Conservation (phyloP, 208 protist species). For the Novymonas esmeraldas region DNA sequence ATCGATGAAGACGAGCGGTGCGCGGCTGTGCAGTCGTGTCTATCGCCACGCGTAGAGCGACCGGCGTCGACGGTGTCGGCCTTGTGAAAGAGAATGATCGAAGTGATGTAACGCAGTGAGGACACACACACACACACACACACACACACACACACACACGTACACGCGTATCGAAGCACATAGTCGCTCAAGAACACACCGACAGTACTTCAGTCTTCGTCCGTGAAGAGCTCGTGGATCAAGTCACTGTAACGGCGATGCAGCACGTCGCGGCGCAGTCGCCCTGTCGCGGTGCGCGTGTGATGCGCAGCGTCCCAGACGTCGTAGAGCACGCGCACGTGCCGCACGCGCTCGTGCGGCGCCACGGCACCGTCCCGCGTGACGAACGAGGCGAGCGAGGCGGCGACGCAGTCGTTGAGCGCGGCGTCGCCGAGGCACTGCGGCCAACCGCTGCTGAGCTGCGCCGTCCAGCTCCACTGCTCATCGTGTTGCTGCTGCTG, state of each 20-base stretch:
- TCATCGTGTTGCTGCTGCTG: too few species aligned
- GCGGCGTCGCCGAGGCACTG: constrained; percentile 37
- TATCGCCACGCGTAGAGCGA: too few species aligned
- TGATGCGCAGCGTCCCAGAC: constrained; percentile 69
- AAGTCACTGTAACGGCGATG: constrained; percentile 43
- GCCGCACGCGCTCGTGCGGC: constrained; percentile 40
- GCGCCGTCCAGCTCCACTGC: background rate
- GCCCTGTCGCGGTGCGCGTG: constrained; percentile 63
- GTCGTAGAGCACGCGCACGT: constrained; percentile 62
- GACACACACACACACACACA: background rate
- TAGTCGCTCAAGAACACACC: background rate
- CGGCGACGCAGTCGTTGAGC: constrained; percentile 47
- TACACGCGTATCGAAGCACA: background rate
- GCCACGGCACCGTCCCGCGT: background rate
- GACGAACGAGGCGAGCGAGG: constrained; percentile 36
- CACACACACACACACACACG: background rate
- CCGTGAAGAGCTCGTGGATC: constrained; percentile 66
- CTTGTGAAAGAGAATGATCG: too few species aligned
- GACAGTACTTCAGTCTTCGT: constrained; percentile 21
- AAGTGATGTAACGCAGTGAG: too few species aligned
- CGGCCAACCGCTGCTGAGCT: constrained; percentile 31
- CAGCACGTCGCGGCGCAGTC: constrained; percentile 54
- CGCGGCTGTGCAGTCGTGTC: background rate
- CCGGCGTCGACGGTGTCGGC: too few species aligned
- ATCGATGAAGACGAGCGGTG: too few species aligned